These are phyloP conservation scores for Pythium chondricola DNA, from an alignment of 352 stramenopile species.

Conservation along the genomic window DNA sequence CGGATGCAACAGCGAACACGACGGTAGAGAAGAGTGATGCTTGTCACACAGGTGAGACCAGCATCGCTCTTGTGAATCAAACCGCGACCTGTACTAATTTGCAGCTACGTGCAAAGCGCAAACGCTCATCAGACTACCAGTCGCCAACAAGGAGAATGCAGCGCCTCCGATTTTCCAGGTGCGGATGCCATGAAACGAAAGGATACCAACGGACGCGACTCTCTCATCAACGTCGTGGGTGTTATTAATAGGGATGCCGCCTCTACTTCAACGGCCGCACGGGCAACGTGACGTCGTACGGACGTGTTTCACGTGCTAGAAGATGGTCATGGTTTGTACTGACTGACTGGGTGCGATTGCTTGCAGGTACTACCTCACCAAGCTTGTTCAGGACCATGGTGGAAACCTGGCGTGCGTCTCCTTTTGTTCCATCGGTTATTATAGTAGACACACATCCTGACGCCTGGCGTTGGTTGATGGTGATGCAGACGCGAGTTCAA, in stretches of 20 bases:
- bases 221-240: too few relatives aligned
- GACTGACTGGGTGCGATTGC: not conserved
- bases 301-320: not conserved
- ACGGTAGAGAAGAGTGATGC: conserved; percentile 1
- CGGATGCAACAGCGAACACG: not conserved
- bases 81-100: not conserved
- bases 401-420: conserved; percentile 48
- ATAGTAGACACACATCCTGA: not conserved
- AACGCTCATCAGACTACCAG: too few relatives aligned
- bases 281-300: conserved; percentile 75
- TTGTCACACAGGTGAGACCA: not conserved
- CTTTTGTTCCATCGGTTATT: not conserved
- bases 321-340: not conserved
- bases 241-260: conserved; percentile 57
- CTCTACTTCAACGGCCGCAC: conserved; percentile 81
- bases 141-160: conserved; percentile 4
- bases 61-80: not conserved
- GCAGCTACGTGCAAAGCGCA: not conserved
- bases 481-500: conserved; percentile 12
- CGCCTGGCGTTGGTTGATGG: not conserved
- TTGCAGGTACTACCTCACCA: conserved; percentile 73
- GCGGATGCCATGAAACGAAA: not conserved
- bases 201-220: not conserved
- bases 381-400: conserved; percentile 71
- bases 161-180: conserved; percentile 54